Conservation (phyloP, 768 basidiomycete genomes). For the Gautieria morchelliformis region DNA sequence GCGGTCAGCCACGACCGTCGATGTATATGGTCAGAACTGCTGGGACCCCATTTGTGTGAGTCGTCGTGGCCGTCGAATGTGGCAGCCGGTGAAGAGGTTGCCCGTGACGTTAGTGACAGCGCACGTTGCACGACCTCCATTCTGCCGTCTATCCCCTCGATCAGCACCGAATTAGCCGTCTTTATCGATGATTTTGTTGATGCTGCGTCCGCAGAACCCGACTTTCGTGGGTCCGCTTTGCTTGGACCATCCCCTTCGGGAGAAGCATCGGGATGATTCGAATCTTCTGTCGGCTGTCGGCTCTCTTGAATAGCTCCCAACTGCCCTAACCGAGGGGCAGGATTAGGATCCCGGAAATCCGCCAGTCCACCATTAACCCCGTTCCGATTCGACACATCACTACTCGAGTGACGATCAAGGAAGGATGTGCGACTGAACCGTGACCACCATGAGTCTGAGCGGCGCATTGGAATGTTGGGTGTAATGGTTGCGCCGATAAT, state of each 20-base stretch:
- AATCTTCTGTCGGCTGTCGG: constrained; percentile 11
- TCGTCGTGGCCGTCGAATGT: background rate
- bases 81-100: constrained; percentile 6
- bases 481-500: constrained; percentile 33
- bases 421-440: constrained; percentile 60
- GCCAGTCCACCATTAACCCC: constrained; percentile 22
- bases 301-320: constrained; percentile 51
- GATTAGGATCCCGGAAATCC: constrained; percentile 75
- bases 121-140: constrained; percentile 61
- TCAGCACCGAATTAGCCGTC: constrained; percentile 57
- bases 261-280: constrained; percentile 8
- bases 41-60: background rate
- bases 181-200: constrained; percentile 18
- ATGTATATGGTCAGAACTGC: background rate
- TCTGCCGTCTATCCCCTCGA: constrained; percentile 53
- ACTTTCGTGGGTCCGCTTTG: constrained; percentile 27
- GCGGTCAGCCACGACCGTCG: background rate
- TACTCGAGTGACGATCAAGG: constrained; percentile 37
- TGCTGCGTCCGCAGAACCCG: constrained; percentile 25
- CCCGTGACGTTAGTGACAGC: constrained; percentile 7
- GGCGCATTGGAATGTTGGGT: constrained; percentile 40
- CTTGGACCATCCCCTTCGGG: constrained; percentile 8
- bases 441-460: constrained; percentile 72
- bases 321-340: constrained; percentile 52
- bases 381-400: constrained; percentile 26